Evolutionary conservation across 106 monocot species (phyloP).

Genomic region (Allium fistulosum): DNA sequence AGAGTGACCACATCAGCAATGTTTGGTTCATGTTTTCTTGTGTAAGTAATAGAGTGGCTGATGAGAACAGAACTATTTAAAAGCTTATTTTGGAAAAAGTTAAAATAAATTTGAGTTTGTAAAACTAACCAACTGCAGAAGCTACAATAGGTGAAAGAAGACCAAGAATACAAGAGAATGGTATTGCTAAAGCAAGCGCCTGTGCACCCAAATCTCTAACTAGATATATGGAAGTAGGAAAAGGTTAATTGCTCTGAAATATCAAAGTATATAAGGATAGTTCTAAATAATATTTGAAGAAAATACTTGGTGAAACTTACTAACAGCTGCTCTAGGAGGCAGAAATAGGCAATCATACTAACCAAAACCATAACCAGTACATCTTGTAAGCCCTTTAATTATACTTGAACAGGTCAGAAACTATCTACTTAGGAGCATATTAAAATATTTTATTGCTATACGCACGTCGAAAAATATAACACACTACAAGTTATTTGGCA

Average conservation of each 20-base stretch:
- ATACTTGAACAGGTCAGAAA: neutral
- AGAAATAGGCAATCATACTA: slow-evolving; percentile 98
- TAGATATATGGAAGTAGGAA: neutral
- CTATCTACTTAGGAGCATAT: neutral
- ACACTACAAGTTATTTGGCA: neutral
- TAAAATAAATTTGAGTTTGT: too few species aligned
- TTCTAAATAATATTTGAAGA: neutral
- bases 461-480: neutral
- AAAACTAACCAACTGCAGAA: slow-evolving; percentile 7
- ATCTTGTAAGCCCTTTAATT: slow-evolving; percentile 75
- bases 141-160: slow-evolving; percentile 7
- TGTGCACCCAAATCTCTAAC: slow-evolving; percentile 6
- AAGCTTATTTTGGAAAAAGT: neutral
- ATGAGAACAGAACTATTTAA: neutral
- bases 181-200: slow-evolving; percentile 6
- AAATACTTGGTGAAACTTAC: slow-evolving; percentile 19
- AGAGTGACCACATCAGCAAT: too few species aligned
- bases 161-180: slow-evolving; percentile 7
- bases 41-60: neutral
- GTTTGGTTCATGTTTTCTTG: too few species aligned
- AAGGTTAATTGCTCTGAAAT: neutral
- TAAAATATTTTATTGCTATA: neutral
- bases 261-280: neutral
- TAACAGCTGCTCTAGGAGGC: slow-evolving; percentile 97
- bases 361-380: slow-evolving; percentile 83